Evolutionary conservation across 768 basidiomycete genomes (phyloP).

Genomic region (Albatrellus ellisii): DNA sequence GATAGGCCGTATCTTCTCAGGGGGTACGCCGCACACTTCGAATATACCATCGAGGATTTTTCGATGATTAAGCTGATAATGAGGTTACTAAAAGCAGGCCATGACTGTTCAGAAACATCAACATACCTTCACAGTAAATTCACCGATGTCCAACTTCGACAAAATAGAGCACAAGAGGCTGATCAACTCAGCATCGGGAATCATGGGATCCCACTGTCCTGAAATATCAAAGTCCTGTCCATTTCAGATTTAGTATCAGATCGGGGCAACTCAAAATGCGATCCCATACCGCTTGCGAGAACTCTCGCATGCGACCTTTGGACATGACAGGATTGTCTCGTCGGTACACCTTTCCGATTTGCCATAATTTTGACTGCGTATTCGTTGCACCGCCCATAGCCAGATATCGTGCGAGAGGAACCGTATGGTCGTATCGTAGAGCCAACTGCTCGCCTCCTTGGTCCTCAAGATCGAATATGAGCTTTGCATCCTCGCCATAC

Average conservation of each 20-base stretch:
- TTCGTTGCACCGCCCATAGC: conserved; percentile 87
- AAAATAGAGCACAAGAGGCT: conserved; percentile 73
- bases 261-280: not conserved
- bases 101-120: not conserved
- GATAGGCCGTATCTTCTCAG: conserved; percentile 81
- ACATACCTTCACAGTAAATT: conserved; percentile 85
- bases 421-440: conserved; percentile 91
- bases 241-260: not conserved
- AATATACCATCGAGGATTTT: conserved; percentile 97
- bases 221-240: conserved; percentile 88
- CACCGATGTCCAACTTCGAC: conserved; percentile 76
- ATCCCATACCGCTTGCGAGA: conserved; percentile 78
- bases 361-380: conserved; percentile 79
- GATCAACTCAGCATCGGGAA: conserved; percentile 89
- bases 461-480: conserved; percentile 95
- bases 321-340: conserved; percentile 95
- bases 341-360: conserved; percentile 97
- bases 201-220: conserved; percentile 91
- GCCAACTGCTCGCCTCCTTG: conserved; percentile 96
- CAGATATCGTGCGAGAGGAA: conserved; percentile 88
- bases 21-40: conserved; percentile 87
- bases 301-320: conserved; percentile 98
- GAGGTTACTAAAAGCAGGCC: not conserved
- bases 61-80: conserved; percentile 74
- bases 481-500: conserved; percentile 94